Base-by-base conservation (phyloP, 352 stramenopile genomes). In the Phytophthora meadii region DNA sequence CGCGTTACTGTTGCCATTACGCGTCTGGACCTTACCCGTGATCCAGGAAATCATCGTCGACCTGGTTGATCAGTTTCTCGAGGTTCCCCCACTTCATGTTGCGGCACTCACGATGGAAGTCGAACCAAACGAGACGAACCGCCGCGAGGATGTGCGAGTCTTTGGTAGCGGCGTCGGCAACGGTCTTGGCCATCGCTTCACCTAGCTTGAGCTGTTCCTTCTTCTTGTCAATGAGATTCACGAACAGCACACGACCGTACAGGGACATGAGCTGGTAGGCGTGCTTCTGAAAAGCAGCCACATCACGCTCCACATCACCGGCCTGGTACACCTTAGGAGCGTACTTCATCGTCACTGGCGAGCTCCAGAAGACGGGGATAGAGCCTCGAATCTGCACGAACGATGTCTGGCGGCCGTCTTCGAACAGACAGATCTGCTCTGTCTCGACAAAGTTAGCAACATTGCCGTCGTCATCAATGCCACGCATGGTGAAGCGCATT, bases 31-130 rank as follows among this genome's bases (percentile, higher is more conserved):
- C 76, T 36, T 74, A 91, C 57, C 77, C 78, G 50, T 89, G 87
- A 45, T 85, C 78, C 27, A 84, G 61, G 48, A 98, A 88, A 30
- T 92, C 80, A 34, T 94, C 85, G 56, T 93, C 83, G 22, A 98
- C 77, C 63, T 93, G 61, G 32, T 90, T 81, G 53, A 98, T 81
- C 32, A 99, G 72, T 61, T 97, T 95, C 50, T 78, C 72, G 9
- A 99, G 76, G 52, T 97, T 97, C 32, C 87, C 77, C 84, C 93
- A 99, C 74, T 95, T 81, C 78, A 98, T 98, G 49, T 94, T 86
- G 61, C 90, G 94, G 64, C 96, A 98, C 73, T 99, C 95, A 27
- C 91, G 85, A 76, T 99, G 97, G 72, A 99, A 99, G 62, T 99
- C 97, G 72, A 98, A 99, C 97, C 97, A 99, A 34, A 98, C 81